Evolutionary conservation across 1,284 basidiomycete species (phyloP), one percentile per base, ranked within the genome.

Genomic region (Farysia itapuensis): DNA sequence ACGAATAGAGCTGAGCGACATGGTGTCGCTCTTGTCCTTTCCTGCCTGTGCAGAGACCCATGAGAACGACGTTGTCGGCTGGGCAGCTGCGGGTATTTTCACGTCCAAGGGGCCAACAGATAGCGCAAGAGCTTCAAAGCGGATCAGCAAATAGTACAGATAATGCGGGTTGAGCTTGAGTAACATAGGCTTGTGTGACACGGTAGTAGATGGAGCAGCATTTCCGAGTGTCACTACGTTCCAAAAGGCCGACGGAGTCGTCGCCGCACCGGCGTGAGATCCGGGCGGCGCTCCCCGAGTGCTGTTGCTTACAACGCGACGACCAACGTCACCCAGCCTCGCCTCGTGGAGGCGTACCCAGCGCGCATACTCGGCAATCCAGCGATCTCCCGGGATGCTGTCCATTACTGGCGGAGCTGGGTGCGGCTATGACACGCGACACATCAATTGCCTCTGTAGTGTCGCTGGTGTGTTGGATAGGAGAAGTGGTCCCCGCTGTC

Each of bases 71-170:
- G 70, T 83, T 84, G 78, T 87, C 84, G 18, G 79, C 68, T 25
- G 77, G 2, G 48, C 49, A 16, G 49, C 35, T 33, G 49, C 23
- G 20, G 56, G 48, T 13, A 72, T 51, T 30, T 81, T 82, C 51
- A 88, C 83, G 74, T 94, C 90, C 45, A 94, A 81, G n/a, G 85
- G 83, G 39, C 90, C 90, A 25, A 88, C 82, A 14, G 67, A 43
- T 43, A 89, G 79, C 13, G 84, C 86, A 25, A 89, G 77, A 3
- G 84, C 88, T 77, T 94, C 90, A 60, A 92, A 82, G 34, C 89
- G 86, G 78, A 92, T 86, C 44, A 94, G 82, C 57, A 90, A 78
- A 77, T 92, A 94, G 81, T 88, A 90, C 11, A 94, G 82, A 66
- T 87, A 89, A 74, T 90, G 88, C 14, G 83, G 84, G 77, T 91